phyloP scores from a whole-genome alignment of 805 yeast species.

The Starmerella ratchasimensis region DNA sequence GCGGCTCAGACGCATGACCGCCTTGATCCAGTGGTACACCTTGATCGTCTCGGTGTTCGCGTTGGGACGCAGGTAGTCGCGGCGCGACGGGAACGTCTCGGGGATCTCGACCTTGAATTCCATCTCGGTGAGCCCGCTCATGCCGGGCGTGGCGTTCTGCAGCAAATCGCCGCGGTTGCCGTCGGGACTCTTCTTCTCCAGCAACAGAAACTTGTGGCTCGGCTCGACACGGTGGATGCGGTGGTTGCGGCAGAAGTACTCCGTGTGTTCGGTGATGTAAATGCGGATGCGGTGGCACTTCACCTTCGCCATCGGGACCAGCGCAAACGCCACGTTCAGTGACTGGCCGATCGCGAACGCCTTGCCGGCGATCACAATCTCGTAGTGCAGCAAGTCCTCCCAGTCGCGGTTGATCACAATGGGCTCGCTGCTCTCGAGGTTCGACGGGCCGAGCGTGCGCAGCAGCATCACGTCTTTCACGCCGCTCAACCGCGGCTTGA shows the following conservation, averaged over 20 bases:
- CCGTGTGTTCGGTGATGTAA: constrained; percentile 76
- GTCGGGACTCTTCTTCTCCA: constrained; percentile 44
- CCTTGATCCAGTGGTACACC: constrained; percentile 90
- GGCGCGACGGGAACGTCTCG: constrained; percentile 41
- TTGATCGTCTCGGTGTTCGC: constrained; percentile 68
- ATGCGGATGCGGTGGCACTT: constrained; percentile 75
- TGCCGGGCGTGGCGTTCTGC: constrained; percentile 17
- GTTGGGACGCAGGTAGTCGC: constrained; percentile 61
- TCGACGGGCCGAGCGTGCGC: constrained; percentile 62
- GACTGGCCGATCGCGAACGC: constrained; percentile 71
- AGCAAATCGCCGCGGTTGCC: constrained; percentile 24
- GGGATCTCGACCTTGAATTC: constrained; percentile 85
- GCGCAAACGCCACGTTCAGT: constrained; percentile 69
- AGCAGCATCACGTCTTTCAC: constrained; percentile 50
- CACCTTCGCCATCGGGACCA: constrained; percentile 78
- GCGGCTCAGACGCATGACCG: constrained; percentile 66
- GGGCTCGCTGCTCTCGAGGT: constrained; percentile 83
- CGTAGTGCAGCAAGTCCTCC: constrained; percentile 86
- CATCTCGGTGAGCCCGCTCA: constrained; percentile 44
- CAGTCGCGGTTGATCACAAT: constrained; percentile 80
- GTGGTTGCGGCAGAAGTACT: constrained; percentile 73
- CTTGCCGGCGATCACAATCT: constrained; percentile 81
- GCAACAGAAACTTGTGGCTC: constrained; percentile 56
- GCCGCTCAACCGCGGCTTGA: constrained; percentile 62
- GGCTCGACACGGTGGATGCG: constrained; percentile 92